A percentile compares a stretch with the other conserved stretches of the same genome.
Conservation (phyloP, 768 basidiomycete genomes). For the Boletus rufocinnamomeus region DNA sequence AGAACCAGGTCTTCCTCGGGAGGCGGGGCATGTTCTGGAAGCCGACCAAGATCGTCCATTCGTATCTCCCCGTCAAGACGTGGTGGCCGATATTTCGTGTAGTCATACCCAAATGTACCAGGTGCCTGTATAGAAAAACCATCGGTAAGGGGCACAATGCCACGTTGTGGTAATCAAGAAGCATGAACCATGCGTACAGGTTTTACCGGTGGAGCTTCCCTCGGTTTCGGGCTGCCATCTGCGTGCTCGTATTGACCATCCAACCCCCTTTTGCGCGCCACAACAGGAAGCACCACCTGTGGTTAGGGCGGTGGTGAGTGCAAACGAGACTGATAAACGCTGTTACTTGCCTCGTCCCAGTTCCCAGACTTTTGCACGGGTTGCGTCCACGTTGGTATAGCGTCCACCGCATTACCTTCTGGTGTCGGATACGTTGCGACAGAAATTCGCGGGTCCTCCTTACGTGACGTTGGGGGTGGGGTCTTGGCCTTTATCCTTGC, state of each 20-base stretch:
- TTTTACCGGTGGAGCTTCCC: constrained; percentile 42
- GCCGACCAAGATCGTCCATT: constrained; percentile 67
- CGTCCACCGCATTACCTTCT: constrained; percentile 58
- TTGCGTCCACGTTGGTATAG: constrained; percentile 83
- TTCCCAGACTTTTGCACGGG: constrained; percentile 67
- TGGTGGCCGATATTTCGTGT: constrained; percentile 63
- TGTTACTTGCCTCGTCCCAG: constrained; percentile 75
- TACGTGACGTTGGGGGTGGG: constrained; percentile 34
- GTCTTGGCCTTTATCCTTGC: constrained; percentile 39
- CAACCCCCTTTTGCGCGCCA: constrained; percentile 80
- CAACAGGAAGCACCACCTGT: constrained; percentile 81
- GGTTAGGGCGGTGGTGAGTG: constrained; percentile 7
- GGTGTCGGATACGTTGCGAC: constrained; percentile 71
- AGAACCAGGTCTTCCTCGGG: constrained; percentile 9
- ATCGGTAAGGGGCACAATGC: constrained; percentile 2
- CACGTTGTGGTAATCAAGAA: background rate
- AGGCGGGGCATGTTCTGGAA: constrained; percentile 30
- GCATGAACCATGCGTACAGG: constrained; percentile 50
- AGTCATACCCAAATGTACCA: constrained; percentile 80
- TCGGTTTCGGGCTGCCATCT: constrained; percentile 66
- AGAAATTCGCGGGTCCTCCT: constrained; percentile 52
- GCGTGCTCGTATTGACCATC: constrained; percentile 68
- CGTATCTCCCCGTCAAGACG: constrained; percentile 50
- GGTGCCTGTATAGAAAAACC: constrained; percentile 54
- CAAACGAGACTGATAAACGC: constrained; percentile 1